Evolutionary conservation across 306 rosid genomes (phyloP).

Genomic region (Corylus avellana): DNA sequence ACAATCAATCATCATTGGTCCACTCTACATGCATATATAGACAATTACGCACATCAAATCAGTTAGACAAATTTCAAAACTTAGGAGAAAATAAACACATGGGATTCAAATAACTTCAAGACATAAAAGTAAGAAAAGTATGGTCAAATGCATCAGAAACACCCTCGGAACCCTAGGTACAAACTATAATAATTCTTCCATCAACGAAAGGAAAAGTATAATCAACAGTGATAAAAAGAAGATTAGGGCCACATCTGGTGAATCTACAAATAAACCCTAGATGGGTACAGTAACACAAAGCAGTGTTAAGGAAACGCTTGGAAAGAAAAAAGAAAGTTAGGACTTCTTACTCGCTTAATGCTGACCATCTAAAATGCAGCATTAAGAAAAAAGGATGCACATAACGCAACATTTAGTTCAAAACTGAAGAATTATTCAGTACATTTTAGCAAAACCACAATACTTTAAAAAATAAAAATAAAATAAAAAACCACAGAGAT

Average conservation of each 20-base stretch:
- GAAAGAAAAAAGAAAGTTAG: not conserved
- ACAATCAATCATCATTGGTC: not conserved
- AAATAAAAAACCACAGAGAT: too few relatives aligned
- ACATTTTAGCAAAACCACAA: not conserved
- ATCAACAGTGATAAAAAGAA: too few relatives aligned
- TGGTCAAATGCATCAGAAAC: not conserved
- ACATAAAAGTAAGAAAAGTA: not conserved
- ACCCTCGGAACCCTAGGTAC: too few relatives aligned
- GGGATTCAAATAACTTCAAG: not conserved
- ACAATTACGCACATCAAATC: too few relatives aligned
- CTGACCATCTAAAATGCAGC: not conserved
- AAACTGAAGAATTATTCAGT: not conserved
- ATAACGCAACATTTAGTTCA: not conserved
- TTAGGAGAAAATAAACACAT: not conserved
- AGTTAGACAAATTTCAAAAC: not conserved
- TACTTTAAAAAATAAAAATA: not conserved
- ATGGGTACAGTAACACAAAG: not conserved
- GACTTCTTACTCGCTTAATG: not conserved
- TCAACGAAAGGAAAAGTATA: too few relatives aligned
- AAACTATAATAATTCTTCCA: too few relatives aligned
- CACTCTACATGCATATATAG: not conserved
- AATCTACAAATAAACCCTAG: not conserved
- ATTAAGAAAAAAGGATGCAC: not conserved
- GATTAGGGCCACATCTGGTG: not conserved
- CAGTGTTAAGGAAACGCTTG: not conserved